Conservation (phyloP, 2,329 filamentous ascomycete genomes). For the Cryphonectria carpinicola region DNA sequence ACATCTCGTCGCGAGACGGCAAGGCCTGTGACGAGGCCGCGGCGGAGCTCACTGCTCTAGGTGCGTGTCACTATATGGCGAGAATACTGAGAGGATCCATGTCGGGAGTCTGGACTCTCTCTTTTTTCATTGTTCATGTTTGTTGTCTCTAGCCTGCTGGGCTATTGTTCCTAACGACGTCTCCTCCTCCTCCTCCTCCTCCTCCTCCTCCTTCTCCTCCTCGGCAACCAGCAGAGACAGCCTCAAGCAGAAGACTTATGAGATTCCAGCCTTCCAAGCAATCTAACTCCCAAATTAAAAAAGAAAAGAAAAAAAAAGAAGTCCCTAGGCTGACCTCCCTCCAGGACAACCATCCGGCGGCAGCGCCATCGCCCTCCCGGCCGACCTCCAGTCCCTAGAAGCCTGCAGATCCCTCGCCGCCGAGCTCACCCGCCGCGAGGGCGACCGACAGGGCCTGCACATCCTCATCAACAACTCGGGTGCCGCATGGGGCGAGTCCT, state of each 20-base stretch:
- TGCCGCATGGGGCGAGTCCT: constrained; percentile 65
- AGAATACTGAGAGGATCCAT: too few species aligned
- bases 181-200: too few species aligned
- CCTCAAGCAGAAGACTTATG: too few species aligned
- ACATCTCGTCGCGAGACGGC: constrained; percentile 67
- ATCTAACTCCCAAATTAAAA: not conserved
- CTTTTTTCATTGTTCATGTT: too few species aligned
- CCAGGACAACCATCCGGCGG: constrained; percentile 42
- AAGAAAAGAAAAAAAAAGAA: too few species aligned
- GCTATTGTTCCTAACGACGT: too few species aligned
- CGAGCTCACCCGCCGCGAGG: constrained; percentile 54
- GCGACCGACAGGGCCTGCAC: constrained; percentile 49
- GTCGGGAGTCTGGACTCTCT: too few species aligned
- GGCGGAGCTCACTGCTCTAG: constrained; percentile 57
- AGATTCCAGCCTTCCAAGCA: not conserved
- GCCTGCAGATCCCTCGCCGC: constrained; percentile 58
- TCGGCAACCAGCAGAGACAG: too few species aligned
- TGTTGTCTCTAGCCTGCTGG: too few species aligned
- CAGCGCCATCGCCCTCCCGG: constrained; percentile 60
- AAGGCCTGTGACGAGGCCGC: constrained; percentile 60
- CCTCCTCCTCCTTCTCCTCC: too few species aligned
- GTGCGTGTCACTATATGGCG: constrained; percentile 30
- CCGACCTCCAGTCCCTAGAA: constrained; percentile 65
- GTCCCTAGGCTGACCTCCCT: not conserved
- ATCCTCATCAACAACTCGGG: constrained; percentile 70